Evolutionary conservation across 345 rosid species (phyloP).

Genomic region (Excoecaria agallocha): DNA sequence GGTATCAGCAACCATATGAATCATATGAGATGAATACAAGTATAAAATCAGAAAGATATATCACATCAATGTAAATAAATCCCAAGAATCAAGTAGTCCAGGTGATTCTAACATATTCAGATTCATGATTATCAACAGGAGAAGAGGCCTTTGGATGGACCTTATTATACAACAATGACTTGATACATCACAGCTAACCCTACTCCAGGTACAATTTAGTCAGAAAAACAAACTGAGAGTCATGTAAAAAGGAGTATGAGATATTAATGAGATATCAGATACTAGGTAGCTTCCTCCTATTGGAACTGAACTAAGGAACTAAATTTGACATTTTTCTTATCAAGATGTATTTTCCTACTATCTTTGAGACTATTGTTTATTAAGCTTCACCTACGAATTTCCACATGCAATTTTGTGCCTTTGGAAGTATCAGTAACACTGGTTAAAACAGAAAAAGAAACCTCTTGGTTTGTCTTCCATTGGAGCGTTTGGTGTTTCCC

Average conservation of each 20-base stretch:
- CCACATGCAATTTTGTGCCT: slow-evolving; percentile 13
- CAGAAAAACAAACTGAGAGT: neutral
- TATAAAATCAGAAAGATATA: no score
- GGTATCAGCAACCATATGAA: no score
- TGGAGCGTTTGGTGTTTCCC: slow-evolving; percentile 40
- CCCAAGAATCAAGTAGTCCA: neutral
- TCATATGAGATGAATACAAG: no score
- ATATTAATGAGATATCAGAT: slow-evolving; percentile 16
- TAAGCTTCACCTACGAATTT: slow-evolving; percentile 12
- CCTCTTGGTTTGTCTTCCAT: slow-evolving; percentile 50
- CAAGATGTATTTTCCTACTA: slow-evolving; percentile 16
- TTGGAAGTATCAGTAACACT: slow-evolving; percentile 50
- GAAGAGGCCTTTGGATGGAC: slow-evolving; percentile 37
- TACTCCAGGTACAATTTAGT: slow-evolving; percentile 16
- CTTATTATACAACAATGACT: slow-evolving; percentile 17
- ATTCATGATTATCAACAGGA: slow-evolving; percentile 11
- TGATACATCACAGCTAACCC: slow-evolving; percentile 34
- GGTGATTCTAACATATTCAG: neutral
- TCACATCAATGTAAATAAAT: neutral
- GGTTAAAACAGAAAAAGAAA: slow-evolving; percentile 80
- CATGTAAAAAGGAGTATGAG: slow-evolving; percentile 1
- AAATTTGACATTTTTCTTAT: slow-evolving; percentile 9
- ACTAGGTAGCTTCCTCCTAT: slow-evolving; percentile 17
- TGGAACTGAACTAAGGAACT: slow-evolving; percentile 22
- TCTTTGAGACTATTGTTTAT: slow-evolving; percentile 31